Evolutionary conservation across 306 rosid species (phyloP).

Genomic region (Dalbergia cochinchinensis): DNA sequence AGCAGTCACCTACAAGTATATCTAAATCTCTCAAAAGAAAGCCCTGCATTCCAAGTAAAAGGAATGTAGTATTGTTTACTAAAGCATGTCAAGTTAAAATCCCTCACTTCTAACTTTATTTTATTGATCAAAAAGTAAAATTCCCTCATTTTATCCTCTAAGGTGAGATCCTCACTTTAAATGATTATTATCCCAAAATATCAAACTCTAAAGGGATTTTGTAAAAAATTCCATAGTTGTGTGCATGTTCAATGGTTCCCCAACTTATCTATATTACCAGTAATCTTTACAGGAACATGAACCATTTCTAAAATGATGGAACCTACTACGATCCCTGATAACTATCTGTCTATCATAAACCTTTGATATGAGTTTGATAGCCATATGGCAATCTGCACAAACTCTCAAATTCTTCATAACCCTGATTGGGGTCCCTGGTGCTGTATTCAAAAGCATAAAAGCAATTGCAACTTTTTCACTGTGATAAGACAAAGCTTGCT

Average conservation of each 20-base stretch:
- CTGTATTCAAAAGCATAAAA: conserved; percentile 64
- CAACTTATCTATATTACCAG: conserved; percentile 51
- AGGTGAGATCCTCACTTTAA: too few species aligned
- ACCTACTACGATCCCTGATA: conserved; percentile 65
- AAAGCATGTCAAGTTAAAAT: too few species aligned
- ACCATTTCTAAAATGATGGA: conserved; percentile 66
- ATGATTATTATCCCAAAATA: background rate
- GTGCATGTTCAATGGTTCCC: background rate
- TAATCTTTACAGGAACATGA: conserved; percentile 68
- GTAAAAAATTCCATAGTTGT: background rate
- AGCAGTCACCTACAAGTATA: too few species aligned
- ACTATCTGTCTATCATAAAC: conserved; percentile 60
- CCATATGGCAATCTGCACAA: conserved; percentile 68
- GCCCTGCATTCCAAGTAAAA: too few species aligned
- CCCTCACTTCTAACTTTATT: too few species aligned
- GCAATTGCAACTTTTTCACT: conserved; percentile 71
- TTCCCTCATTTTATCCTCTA: too few species aligned
- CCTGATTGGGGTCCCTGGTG: conserved; percentile 63
- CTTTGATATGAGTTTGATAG: conserved; percentile 70
- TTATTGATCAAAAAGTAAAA: too few species aligned
- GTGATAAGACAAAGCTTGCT: conserved; percentile 68
- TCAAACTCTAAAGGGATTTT: background rate
- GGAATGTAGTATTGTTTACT: too few species aligned
- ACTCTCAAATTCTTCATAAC: conserved; percentile 67
- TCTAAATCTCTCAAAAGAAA: too few species aligned